Evolutionary conservation across 2,329 filamentous ascomycete species (phyloP).

Genomic region (Chaetomiaceae sp.): DNA sequence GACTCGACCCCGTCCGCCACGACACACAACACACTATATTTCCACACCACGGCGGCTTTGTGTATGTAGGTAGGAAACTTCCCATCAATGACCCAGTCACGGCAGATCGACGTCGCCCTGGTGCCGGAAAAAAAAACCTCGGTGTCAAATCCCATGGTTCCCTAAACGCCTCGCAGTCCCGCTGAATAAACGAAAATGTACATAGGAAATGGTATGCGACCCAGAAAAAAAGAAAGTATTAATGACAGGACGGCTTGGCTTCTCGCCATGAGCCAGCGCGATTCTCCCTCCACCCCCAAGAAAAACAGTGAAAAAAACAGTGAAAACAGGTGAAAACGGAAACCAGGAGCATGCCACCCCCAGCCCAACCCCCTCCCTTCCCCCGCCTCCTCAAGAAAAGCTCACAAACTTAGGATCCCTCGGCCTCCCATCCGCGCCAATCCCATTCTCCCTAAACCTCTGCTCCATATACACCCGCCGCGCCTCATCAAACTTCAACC

Average conservation of each 20-base stretch:
- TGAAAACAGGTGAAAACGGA: not conserved
- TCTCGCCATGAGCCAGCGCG: not conserved
- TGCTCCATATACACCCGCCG: slow-evolving; percentile 80
- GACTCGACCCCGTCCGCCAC: too few species aligned
- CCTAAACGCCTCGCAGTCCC: slow-evolving; percentile 11
- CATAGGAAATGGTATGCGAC: slow-evolving; percentile 2
- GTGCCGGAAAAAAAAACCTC: too few species aligned
- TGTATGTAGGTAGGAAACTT: too few species aligned
- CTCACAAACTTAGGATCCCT: slow-evolving; percentile 94
- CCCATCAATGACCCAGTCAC: too few species aligned
- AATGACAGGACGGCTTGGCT: slow-evolving; percentile 5
- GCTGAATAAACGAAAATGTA: not conserved
- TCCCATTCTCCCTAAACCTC: slow-evolving; percentile 79
- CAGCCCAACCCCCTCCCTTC: not conserved
- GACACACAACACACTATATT: too few species aligned
- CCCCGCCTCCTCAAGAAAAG: slow-evolving; percentile 56
- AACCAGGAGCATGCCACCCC: not conserved
- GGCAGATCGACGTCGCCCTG: too few species aligned
- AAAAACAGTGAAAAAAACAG: slow-evolving; percentile 5
- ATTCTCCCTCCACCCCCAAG: not conserved
- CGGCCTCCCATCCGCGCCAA: slow-evolving; percentile 81
- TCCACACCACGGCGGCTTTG: too few species aligned
- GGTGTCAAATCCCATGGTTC: too few species aligned
- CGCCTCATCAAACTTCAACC: slow-evolving; percentile 86
- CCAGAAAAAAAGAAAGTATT: not conserved